phyloP scores from a whole-genome alignment of 2,329 filamentous ascomycete genomes.

The Epichloe amarillans region DNA sequence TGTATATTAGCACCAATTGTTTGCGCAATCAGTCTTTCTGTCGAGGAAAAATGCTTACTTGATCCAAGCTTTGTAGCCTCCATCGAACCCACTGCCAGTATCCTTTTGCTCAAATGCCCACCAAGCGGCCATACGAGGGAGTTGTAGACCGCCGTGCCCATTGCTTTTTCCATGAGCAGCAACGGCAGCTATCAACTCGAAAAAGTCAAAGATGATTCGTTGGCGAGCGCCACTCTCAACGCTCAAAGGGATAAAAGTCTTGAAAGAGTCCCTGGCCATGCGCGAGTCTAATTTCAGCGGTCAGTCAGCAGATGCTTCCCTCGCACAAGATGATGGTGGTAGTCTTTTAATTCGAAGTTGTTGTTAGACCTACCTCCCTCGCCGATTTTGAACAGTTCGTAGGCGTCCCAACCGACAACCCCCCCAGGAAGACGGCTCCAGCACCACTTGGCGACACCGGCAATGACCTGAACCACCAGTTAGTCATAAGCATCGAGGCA shows the following conservation, averaged over 20 bases:
- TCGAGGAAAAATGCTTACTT: constrained; percentile 17
- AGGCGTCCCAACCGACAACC: constrained; percentile 92
- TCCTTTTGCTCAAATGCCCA: constrained; percentile 95
- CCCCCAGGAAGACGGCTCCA: constrained; percentile 88
- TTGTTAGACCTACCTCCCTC: constrained; percentile 59
- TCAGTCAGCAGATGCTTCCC: constrained; percentile 1
- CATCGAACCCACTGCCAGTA: constrained; percentile 81
- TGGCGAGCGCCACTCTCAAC: constrained; percentile 76
- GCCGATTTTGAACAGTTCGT: constrained; percentile 89
- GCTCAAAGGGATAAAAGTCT: constrained; percentile 89
- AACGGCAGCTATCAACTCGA: constrained; percentile 80
- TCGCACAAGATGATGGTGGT: background rate
- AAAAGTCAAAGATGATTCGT: constrained; percentile 90
- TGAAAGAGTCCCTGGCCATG: constrained; percentile 84
- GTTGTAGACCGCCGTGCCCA: constrained; percentile 81
- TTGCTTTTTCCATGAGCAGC: constrained; percentile 90
- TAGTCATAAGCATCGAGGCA: background rate
- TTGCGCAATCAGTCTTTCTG: background rate
- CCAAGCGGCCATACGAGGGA: constrained; percentile 93
- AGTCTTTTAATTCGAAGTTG: background rate
- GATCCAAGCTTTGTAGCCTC: constrained; percentile 86
- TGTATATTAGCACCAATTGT: constrained; percentile 1
- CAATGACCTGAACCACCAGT: constrained; percentile 56
- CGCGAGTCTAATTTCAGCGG: constrained; percentile 56
- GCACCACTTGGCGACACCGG: constrained; percentile 94